Evolutionary conservation across 169 alveolate genomes (phyloP), one percentile per base, ranked within the genome.

Genomic region (Eimeria falciformis): DNA sequence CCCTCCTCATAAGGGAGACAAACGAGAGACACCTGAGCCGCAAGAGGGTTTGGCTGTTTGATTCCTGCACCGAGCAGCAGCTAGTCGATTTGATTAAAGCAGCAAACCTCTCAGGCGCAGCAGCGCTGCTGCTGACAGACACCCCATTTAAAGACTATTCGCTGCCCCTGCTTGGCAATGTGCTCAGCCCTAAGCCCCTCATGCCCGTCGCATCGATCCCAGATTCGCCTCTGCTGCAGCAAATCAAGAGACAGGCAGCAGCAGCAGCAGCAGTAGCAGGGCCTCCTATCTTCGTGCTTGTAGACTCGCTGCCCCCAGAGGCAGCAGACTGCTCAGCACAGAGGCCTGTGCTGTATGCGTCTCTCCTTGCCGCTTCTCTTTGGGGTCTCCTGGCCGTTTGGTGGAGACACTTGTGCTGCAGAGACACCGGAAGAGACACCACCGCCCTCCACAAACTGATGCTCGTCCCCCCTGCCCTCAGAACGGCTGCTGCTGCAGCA

Each of bases 141-240:
- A 82, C 78, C 47, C 37, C 55, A 17, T 82, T 82, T 43, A 14
- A 66, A 23, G 46, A n/a, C 73, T 53, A n/a, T 29, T 9, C 55
- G 75, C 17, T 25, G 27, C 58, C 89, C 40, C 23, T 53, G 29
- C 29, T n/a, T 18, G 25, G 71, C 27, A 7, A 21, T 7, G 58
- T 33, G 29, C n/a, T 12, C 56, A 33, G 45, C 18, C 90, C 78
- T 3, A 25, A 58, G 40, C 78, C 78, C 58, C 53, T 12, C 17
- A 56, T 82, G 90, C 90, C 90, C 33, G 90, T 82, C 62, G 37
- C 65, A 37, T 82, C 90, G 37, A 7, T 82, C 5, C 62, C 90
- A 9, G 90, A 56, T 62, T 46, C 89, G 29, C 75, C 56, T 5
- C 45, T 82, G 78, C 62, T 33, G 29, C 53, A 68, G 62, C 75